Evolutionary conservation across 129 eudicot genomes (phyloP), one percentile per base, ranked within the genome.

Genomic region (Centaurea solstitialis): DNA sequence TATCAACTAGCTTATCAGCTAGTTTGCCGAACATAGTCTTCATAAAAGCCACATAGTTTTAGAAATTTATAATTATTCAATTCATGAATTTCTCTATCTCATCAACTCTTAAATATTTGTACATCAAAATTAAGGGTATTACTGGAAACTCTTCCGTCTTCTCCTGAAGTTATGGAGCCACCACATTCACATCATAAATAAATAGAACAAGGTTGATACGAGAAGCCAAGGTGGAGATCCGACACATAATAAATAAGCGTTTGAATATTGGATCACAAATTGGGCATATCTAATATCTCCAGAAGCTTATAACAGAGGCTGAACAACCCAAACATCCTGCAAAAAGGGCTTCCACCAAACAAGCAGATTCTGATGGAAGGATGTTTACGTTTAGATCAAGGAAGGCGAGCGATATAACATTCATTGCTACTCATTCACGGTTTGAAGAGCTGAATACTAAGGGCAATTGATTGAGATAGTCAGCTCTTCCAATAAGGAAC

Each of bases 361-460:
- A 84, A 72, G 81, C 89, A 22, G 91, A 88, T 74, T 80, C 82
- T 38, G 92, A 90, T 74, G 93, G 86, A 68, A 80, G 83, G 74
- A 90, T 81, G 83, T 45, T 74, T 68, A 80, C 69, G 26, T 81
- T 65, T 73, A 90, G 87, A 75, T 80, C 90, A 69, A 85, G 88
- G 74, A 90, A 90, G 74, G 78, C 86, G 20, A 88, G 86, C 71
- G 89, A 87, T 82, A 87, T 93, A 26, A 87, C 93, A 12, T 93
- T 93, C 80, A 61, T 90, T 57, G 98, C 92, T 35, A 96, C 87
- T 21, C 98, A 93, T 68, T 90, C 96, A 41, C 90, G 89, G 72
- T 93, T 93, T 57, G 87, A 87, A 76, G 98, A 86, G 74, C 80
- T 93, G 80, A 87, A 85, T 75, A 85, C 84, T 7, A 68, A 87